Evolutionary conservation across 2,329 filamentous ascomycete species (phyloP).

Genomic region (Aureobasidium sp.): DNA sequence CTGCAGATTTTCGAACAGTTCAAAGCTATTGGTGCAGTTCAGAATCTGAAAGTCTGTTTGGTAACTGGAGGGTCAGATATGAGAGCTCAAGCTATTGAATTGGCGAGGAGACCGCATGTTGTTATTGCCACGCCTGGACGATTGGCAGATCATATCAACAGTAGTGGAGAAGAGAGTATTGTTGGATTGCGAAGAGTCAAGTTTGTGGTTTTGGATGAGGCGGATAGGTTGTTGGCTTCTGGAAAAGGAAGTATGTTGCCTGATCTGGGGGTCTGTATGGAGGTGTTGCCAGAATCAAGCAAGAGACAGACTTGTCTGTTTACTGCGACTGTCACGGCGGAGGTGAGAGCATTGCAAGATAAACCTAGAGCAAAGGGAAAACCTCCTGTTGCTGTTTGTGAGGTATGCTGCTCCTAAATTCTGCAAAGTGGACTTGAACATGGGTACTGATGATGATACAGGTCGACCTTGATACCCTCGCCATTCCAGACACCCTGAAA

Average conservation of each 20-base stretch:
- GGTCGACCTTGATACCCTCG: constrained; percentile 63
- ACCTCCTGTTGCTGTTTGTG: constrained; percentile 78
- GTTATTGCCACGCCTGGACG: constrained; percentile 92
- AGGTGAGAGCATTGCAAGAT: constrained; percentile 79
- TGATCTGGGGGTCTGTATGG: constrained; percentile 83
- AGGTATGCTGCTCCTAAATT: constrained; percentile 34
- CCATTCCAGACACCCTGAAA: constrained; percentile 70
- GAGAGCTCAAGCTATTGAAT: constrained; percentile 77
- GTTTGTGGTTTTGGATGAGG: constrained; percentile 91
- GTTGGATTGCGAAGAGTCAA: constrained; percentile 70
- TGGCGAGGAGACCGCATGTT: constrained; percentile 76
- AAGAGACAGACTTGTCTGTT: constrained; percentile 91
- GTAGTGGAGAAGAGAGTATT: constrained; percentile 85
- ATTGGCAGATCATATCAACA: constrained; percentile 86
- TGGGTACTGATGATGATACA: neutral
- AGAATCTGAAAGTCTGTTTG: constrained; percentile 80
- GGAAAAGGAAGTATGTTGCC: constrained; percentile 84
- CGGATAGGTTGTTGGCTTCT: constrained; percentile 75
- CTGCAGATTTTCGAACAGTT: constrained; percentile 96
- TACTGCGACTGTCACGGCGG: constrained; percentile 89
- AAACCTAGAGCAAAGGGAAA: constrained; percentile 63
- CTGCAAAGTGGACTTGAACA: too few relatives aligned
- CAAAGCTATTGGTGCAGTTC: constrained; percentile 81
- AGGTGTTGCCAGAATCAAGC: constrained; percentile 66
- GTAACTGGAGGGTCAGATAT: constrained; percentile 91